Evolutionary conservation across 2,329 filamentous ascomycete species (phyloP), one percentile per base, ranked within the genome.

Genomic region (Talaromyces sp.): DNA sequence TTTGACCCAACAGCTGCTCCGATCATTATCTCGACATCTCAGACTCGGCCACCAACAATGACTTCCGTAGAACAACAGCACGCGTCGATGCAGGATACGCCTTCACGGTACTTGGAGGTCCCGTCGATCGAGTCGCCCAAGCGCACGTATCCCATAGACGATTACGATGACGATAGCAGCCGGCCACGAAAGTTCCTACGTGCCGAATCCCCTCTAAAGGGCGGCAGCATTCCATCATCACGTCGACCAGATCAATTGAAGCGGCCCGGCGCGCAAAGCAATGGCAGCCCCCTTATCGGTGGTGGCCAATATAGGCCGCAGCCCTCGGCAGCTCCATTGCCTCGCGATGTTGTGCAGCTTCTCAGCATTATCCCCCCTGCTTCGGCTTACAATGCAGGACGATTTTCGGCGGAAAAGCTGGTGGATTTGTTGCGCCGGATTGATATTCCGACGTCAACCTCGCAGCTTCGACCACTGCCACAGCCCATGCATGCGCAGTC

Each of bases 121-220:
- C 73, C 74, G 10, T 66, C 70, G 18, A 72, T 75, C 16, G 73
- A 75, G 60, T 82, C 81, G 18, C 79, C 81, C 1, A 82, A 83
- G 72, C 82, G 88, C 51, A 83, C 88, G 0, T 83, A 87, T 44
- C 85, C 83, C 2, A 67, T 74, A 10, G 90, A 93, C 62, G 92
- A 96, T 47, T 82, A 82, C 6, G 89, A 91, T 42, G 89, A 91
- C 42, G 88, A 89, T 64, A 79, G 83, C 42, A 87, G 87, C 66
- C 89, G 90, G 23, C 91, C 92, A 0, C 90, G 93, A 68, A 97
- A 98, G 74, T 84, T 97, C 57, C 85, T 89, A 56, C 87, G 96
- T 52, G 93, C 89, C n/a, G 92, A 91, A 61, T 98, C 94, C 5
- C 95, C 96, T 0, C 83, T 98, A 42, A 99, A 98, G 74, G 92